Percentiles rank a stretch among this genome's conserved stretches.
Conservation (phyloP, 148 eudicot species). For the Rhododendron henanense region DNA sequence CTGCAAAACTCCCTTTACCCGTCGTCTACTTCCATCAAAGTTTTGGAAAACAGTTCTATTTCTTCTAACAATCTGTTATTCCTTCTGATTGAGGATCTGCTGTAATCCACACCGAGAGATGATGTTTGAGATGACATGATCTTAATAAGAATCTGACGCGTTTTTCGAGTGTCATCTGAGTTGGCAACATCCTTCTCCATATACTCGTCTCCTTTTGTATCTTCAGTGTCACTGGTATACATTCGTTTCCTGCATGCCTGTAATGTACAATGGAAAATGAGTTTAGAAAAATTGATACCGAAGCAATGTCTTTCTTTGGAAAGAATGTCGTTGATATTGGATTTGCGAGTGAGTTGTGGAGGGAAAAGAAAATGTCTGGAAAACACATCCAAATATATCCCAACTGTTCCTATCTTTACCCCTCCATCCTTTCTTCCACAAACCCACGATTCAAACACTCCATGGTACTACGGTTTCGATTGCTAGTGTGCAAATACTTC, state of each 20-base stretch:
- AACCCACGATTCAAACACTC: not conserved
- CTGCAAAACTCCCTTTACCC: not conserved
- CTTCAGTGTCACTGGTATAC: constrained; percentile 33
- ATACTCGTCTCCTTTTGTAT: constrained; percentile 32
- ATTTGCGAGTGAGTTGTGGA: not conserved
- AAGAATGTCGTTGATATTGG: not conserved
- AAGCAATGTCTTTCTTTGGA: not conserved
- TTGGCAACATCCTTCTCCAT: constrained; percentile 24
- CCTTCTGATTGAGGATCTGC: constrained; percentile 1
- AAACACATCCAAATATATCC: not conserved
- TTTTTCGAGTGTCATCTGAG: constrained; percentile 43
- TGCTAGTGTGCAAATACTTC: not conserved
- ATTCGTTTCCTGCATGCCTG: constrained; percentile 62
- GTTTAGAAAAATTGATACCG: not conserved
- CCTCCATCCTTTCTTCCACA: not conserved
- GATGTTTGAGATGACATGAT: constrained; percentile 39
- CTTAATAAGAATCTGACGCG: constrained; percentile 46
- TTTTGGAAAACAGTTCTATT: constrained; percentile 53
- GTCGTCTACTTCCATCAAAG: constrained; percentile 32
- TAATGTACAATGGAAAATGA: not conserved
- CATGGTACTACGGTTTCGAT: not conserved
- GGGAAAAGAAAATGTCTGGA: not conserved
- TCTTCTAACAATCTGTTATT: constrained; percentile 45
- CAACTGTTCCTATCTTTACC: not conserved
- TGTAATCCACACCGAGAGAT: constrained; percentile 14